Evolutionary conservation across 768 basidiomycete genomes (phyloP).

Genomic region (Boletellus emodensis): DNA sequence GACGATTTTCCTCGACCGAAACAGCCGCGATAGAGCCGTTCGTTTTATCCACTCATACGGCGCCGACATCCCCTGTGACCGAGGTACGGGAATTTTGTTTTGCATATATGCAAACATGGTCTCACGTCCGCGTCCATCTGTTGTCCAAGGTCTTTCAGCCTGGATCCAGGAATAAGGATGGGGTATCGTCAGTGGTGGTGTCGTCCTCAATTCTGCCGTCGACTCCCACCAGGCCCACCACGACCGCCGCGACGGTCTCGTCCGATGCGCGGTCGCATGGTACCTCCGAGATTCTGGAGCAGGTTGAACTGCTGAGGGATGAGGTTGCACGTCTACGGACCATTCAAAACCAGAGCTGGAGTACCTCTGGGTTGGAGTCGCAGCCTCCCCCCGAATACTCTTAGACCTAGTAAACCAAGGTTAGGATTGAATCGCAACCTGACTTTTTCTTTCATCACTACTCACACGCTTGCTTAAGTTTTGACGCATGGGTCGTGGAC

Average conservation of each 20-base stretch:
- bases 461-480: no score
- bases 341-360: not conserved
- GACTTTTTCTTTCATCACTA: not conserved
- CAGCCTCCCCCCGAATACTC: not conserved
- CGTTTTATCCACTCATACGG: not conserved
- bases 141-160: not conserved
- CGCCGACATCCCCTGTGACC: not conserved
- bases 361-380: not conserved
- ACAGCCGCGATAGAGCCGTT: not conserved
- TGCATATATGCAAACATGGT: no score
- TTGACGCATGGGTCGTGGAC: no score
- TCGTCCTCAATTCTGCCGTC: not conserved
- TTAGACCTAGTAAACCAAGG: not conserved
- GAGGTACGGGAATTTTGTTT: not conserved
- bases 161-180: not conserved
- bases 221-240: not conserved
- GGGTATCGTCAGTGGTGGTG: not conserved
- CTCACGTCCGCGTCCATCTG: no score
- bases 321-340: constrained; percentile 11
- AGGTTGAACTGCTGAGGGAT: constrained; percentile 4
- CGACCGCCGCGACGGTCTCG: not conserved
- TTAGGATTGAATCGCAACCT: not conserved
- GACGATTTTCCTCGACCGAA: not conserved
- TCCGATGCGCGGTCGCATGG: not conserved
- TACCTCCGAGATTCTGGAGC: not conserved